Evolutionary conservation across 202 grass and related monocot genomes (phyloP).

Genomic region (Digitaria exilis): DNA sequence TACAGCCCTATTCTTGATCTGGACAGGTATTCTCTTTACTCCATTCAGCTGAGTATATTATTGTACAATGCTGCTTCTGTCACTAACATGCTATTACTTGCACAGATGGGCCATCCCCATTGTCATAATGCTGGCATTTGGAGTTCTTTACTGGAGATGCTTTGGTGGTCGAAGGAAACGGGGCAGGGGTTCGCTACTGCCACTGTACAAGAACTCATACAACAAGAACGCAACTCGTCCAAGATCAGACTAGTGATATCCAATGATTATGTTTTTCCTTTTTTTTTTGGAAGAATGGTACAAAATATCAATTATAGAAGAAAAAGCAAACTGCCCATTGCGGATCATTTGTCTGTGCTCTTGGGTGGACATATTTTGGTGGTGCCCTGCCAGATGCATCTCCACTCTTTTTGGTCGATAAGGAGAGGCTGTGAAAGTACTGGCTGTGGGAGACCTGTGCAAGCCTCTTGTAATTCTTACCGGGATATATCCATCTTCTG

Average conservation of each 20-base stretch:
- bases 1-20: constrained; percentile 95
- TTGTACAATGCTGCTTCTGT: not conserved
- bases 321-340: not conserved
- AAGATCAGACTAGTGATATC: constrained; percentile 71
- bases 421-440: constrained; percentile 22
- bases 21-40: constrained; percentile 60
- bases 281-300: constrained; percentile 14
- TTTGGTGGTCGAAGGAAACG: constrained; percentile 74
- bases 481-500: constrained; percentile 29
- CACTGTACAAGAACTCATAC: constrained; percentile 66
- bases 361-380: constrained; percentile 56
- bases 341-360: constrained; percentile 1
- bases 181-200: constrained; percentile 56
- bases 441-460: not conserved
- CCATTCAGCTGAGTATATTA: not conserved
- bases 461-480: constrained; percentile 32
- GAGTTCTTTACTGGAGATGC: constrained; percentile 81
- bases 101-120: constrained; percentile 94
- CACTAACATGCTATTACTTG: not conserved
- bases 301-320: constrained; percentile 33
- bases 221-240: constrained; percentile 64
- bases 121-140: constrained; percentile 57
- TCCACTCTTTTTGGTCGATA: constrained; percentile 43
- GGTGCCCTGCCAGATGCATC: constrained; percentile 36
- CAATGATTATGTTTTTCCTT: not conserved